Conservation (phyloP, 2,329 filamentous ascomycete species). For the Pseudogymnoascus sp. region DNA sequence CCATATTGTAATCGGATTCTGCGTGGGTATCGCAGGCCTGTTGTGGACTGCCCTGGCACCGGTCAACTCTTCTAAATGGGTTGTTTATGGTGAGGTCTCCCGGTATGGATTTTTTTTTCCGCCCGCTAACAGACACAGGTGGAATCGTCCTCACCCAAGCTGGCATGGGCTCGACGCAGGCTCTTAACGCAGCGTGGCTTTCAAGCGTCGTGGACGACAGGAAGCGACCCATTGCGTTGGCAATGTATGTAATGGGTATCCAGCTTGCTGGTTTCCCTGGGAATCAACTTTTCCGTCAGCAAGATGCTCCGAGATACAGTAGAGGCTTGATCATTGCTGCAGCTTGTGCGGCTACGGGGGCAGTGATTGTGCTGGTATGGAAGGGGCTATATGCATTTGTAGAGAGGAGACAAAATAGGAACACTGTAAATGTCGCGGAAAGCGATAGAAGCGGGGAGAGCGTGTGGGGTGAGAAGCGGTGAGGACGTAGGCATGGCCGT, state of each 20-base stretch:
- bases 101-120: too few relatives aligned
- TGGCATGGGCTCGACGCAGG: slow-evolving; percentile 8
- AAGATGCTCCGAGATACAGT: slow-evolving; percentile 9
- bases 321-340: slow-evolving; percentile 7
- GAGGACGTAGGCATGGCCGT: not conserved
- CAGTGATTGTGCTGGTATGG: slow-evolving; percentile 9
- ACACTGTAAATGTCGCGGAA: not conserved
- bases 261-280: slow-evolving; percentile 9
- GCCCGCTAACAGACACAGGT: not conserved
- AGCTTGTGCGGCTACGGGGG: not conserved
- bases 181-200: slow-evolving; percentile 9
- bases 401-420: not conserved
- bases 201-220: slow-evolving; percentile 8
- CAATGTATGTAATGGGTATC: slow-evolving; percentile 10
- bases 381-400: slow-evolving; percentile 5
- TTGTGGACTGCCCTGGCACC: slow-evolving; percentile 7
- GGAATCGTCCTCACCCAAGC: slow-evolving; percentile 10
- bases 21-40: slow-evolving; percentile 6
- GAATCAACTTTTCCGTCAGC: slow-evolving; percentile 8
- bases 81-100: not conserved
- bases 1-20: slow-evolving; percentile 2
- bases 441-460: not conserved
- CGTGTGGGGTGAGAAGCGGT: not conserved
- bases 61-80: slow-evolving; percentile 1
- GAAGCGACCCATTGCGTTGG: slow-evolving; percentile 8